Conservation (phyloP, 495 filamentous ascomycete species). For the Penicillium longicatenatum region DNA sequence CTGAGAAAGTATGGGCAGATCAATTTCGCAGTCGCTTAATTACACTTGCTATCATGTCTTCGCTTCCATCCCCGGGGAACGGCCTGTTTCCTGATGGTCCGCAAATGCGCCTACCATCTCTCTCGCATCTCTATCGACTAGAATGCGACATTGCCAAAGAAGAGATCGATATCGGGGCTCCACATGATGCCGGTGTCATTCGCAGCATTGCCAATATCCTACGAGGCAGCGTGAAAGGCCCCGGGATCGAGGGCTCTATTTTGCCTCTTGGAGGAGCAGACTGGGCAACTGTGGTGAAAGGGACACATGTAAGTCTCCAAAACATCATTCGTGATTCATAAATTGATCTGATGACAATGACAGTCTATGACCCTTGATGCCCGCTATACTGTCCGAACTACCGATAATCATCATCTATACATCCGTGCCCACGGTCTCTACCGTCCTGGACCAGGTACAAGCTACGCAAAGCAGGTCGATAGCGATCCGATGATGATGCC, state of each 20-base stretch:
- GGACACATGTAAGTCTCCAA: constrained; percentile 27
- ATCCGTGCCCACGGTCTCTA: constrained; percentile 38
- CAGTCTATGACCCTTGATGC: constrained; percentile 41
- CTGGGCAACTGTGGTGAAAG: constrained; percentile 35
- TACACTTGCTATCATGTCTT: constrained; percentile 14
- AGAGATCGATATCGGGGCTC: constrained; percentile 30
- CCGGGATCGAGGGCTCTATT: constrained; percentile 26
- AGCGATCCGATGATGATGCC: constrained; percentile 19
- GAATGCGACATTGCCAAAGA: constrained; percentile 30
- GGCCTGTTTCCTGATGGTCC: constrained; percentile 27
- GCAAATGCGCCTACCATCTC: constrained; percentile 30
- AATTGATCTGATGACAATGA: not conserved
- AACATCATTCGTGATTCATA: not conserved
- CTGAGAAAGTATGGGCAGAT: not conserved
- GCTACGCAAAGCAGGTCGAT: constrained; percentile 29
- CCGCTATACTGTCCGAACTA: constrained; percentile 32
- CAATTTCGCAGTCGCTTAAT: not conserved
- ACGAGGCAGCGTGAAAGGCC: constrained; percentile 31
- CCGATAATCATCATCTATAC: constrained; percentile 30
- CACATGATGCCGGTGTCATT: constrained; percentile 24
- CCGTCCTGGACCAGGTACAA: constrained; percentile 33
- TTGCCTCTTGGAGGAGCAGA: constrained; percentile 34
- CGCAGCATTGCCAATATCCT: constrained; percentile 35
- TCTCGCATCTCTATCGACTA: constrained; percentile 30
- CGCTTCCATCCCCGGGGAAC: constrained; percentile 26